These are phyloP conservation scores for Neophaeococcomyces aloes DNA, from an alignment of 2,329 filamentous ascomycete genomes.

Conservation along the genomic window DNA sequence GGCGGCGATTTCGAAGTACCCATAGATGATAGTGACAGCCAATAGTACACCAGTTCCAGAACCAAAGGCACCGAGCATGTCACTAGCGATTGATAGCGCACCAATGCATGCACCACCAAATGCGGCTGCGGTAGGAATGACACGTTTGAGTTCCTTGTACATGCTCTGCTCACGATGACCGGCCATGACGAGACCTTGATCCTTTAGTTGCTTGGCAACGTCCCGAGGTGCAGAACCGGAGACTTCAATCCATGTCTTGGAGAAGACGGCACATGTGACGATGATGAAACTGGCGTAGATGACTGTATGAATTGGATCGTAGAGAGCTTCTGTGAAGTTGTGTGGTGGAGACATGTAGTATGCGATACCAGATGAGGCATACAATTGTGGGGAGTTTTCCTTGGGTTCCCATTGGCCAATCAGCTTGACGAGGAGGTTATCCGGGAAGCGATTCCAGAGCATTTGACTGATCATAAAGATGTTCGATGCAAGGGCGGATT, in stretches of 20 bases:
- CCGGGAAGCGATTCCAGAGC: conserved; percentile 97
- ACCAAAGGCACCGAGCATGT: conserved; percentile 89
- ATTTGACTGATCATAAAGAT: conserved; percentile 99
- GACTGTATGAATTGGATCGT: conserved; percentile 92
- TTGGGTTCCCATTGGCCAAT: conserved; percentile 97
- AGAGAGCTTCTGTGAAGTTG: conserved; percentile 92
- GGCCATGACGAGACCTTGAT: conserved; percentile 98
- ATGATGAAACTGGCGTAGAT: conserved; percentile 98
- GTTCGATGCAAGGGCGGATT: conserved; percentile 97
- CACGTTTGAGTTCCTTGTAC: conserved; percentile 99
- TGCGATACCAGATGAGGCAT: conserved; percentile 82
- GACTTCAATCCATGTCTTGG: conserved; percentile 99
- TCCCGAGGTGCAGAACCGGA: conserved; percentile 95
- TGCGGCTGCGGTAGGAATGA: conserved; percentile 94
- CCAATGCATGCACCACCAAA: conserved; percentile 99
- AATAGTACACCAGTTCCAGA: conserved; percentile 96
- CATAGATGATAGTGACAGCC: conserved; percentile 98
- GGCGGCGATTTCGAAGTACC: conserved; percentile 98
- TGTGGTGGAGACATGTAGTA: conserved; percentile 99
- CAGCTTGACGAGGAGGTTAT: conserved; percentile 95
- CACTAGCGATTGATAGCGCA: conserved; percentile 87
- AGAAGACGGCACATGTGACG: conserved; percentile 93
- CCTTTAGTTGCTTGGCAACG: conserved; percentile 99
- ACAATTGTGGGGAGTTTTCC: conserved; percentile 91
- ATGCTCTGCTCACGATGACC: conserved; percentile 99